Base-by-base conservation (phyloP, 345 rosid genomes). In the Eucalyptus leucophloia region DNA sequence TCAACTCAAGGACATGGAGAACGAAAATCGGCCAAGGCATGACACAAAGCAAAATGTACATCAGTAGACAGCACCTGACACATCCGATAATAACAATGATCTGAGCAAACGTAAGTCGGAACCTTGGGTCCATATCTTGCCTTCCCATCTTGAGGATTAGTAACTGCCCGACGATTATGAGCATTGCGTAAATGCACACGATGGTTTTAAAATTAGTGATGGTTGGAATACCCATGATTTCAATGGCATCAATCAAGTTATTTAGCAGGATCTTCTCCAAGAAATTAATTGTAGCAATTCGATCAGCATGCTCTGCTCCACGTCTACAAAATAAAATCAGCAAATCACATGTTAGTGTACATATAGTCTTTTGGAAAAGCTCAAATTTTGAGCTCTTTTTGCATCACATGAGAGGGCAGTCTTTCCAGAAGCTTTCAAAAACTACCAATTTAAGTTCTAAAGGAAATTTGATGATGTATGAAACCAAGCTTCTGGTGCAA, bases 151-250 rank as follows among this genome's bases (percentile, higher is more conserved):
- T 62, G 37, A 62, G 4, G 9, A 62, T 62, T 62, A 28, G 4
- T 30, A 62, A 28, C 5, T 3, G 34, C 16, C 1, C 1, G 1
- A 24, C 12, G 11, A 56, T 56, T 56, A 56, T 0, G 12, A 56
- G 62, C 62, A 56, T 0, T 56, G 30, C 1, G 37, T 62, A 62
- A 15, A 62, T 30, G 17, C 18, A 28, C 72, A 7, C 1, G 2
- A 14, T 30, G 18, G 3, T 62, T 62, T 30, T 0, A 62, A 30
- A 0, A 1, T 30, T 3, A 62, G 37, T 30, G 37, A 28, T 30
- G 34, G 72, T 32, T 30, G 72, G 72, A 30, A 30, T 28, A 30
- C 37, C 72, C 72, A 14, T 62, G 62, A 56, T 56, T 56, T 1
- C 62, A 0, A 56, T 23, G 30, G 34, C 34, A 30, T 0, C 34